phyloP scores from a whole-genome alignment of 345 rosid genomes.

The Lepidium africanum region DNA sequence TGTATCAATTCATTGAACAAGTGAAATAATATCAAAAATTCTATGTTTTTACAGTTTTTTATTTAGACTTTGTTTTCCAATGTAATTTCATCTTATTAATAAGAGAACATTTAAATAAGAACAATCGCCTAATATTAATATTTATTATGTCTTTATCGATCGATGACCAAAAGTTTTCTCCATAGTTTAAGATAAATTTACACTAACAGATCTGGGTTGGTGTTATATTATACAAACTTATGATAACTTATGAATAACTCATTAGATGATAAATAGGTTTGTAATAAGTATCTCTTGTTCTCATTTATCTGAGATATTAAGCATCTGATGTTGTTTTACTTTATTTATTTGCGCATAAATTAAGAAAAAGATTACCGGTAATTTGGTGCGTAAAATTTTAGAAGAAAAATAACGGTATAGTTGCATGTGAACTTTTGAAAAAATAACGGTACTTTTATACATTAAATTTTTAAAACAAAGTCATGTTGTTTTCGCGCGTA shows the following conservation, averaged over 20 bases:
- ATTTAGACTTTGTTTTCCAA: neutral
- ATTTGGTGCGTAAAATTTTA: neutral
- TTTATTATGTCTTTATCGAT: neutral
- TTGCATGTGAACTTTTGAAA: neutral
- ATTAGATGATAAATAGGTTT: neutral
- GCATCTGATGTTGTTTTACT: neutral
- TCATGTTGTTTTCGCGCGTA: neutral
- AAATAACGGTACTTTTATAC: neutral
- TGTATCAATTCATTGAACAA: too few relatives aligned
- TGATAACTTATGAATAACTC: neutral
- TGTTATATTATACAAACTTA: neutral
- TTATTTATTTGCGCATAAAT: neutral
- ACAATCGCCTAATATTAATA: too few relatives aligned
- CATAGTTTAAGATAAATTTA: too few relatives aligned
- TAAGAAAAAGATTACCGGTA: neutral
- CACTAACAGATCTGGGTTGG: neutral
- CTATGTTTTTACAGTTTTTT: too few relatives aligned
- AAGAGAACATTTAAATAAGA: neutral
- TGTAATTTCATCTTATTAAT: neutral
- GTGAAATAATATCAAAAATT: neutral
- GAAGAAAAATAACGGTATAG: too few relatives aligned
- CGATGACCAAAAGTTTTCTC: too few relatives aligned
- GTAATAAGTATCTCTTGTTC: too few relatives aligned
- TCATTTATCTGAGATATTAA: neutral
- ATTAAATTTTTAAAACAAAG: too few relatives aligned